Evolutionary conservation across 345 rosid genomes (phyloP).

Genomic region (Citrus sinensis): DVS_A1.0 CM039161.1:24618001-24618500

Average conservation of each 20-base stretch:
- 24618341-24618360: conserved; percentile 47
- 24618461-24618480: background rate
- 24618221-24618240: conserved; percentile 35
- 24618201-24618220: conserved; percentile 37
- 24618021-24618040: conserved; percentile 38
- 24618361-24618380: conserved; percentile 41
- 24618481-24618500: background rate
- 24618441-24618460: conserved; percentile 29
- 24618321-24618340: conserved; percentile 48
- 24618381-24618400: conserved; percentile 31
- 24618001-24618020: conserved; percentile 47
- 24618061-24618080: background rate
- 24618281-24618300: conserved; percentile 41
- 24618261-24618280: conserved; percentile 43
- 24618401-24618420: conserved; percentile 51
- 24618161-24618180: conserved; percentile 38
- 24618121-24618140: conserved; percentile 19
- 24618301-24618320: conserved; percentile 42
- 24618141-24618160: conserved; percentile 27
- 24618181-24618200: conserved; percentile 23
- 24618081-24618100: background rate
- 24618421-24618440: conserved; percentile 49
- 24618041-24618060: conserved; percentile 32
- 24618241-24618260: conserved; percentile 38
- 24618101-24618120: conserved; percentile 1